Base-by-base conservation (phyloP, 371 early-diverging fungal genomes). In the Mortierella sp. region DNA sequence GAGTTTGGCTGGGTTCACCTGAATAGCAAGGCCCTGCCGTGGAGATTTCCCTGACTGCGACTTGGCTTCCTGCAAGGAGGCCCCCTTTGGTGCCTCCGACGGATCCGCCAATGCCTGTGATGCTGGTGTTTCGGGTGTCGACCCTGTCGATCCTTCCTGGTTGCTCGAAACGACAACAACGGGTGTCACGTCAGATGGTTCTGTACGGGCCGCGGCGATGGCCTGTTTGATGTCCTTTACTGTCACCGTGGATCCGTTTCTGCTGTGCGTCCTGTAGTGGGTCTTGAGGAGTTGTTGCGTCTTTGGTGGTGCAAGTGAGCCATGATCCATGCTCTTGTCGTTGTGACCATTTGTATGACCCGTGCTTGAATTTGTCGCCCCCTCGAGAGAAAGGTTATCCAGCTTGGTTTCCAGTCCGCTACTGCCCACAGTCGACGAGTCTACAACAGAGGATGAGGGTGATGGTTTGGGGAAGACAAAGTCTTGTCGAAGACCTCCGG, bases 201-300 rank as follows among this genome's bases (percentile, higher is more conserved):
- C 78, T 1, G 59, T 70, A 26, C 62, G 61, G 39, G 51, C 78
- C 1, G 70, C 65, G 10, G 78, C 78, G 41, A 76, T 76, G 24
- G 78, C 78, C 54, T 70, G 62, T 49, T 76, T 76, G 47, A 76
- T 23, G 42, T 76, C 78, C 63, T 76, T 61, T 2, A 76, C 78
- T 26, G 78, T 76, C 56, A 76, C 78, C 9, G 78, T 76, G 3
- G 78, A 76, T 14, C 78, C 78, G 26, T 76, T 76, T 8, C 78
- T 56, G 41, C 70, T 70, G 39, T 76, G 78, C 13, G 78, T 76
- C 42, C 78, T 70, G 28, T 65, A 76, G 38, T 76, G 78, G 6
- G 70, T 76, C 70, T 70, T 76, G 59, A 76, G 70, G 27, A 70
- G 76, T 30, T 57, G 64, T 54, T 76, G 78, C 47, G 42, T 47